Conservation (phyloP, 768 basidiomycete genomes). For the Hemileccinum impolitum region DNA sequence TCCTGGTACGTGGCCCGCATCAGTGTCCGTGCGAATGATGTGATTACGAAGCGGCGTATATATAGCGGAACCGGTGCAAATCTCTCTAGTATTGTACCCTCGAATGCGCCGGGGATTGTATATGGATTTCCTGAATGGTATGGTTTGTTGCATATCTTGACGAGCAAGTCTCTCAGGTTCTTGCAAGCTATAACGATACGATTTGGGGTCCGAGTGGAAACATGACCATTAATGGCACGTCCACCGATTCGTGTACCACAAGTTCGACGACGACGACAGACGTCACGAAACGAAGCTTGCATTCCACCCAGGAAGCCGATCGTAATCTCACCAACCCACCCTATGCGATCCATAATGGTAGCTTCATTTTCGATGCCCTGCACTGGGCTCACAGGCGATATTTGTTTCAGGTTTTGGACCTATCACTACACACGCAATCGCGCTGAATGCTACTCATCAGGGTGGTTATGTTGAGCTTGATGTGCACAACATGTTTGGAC, state of each 20-base stretch:
- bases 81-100: constrained; percentile 36
- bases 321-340: constrained; percentile 56
- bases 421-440: constrained; percentile 51
- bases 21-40: neutral
- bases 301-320: constrained; percentile 41
- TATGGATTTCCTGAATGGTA: constrained; percentile 63
- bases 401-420: constrained; percentile 41
- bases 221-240: constrained; percentile 60
- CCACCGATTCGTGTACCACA: constrained; percentile 42
- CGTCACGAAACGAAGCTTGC: constrained; percentile 40
- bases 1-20: constrained; percentile 40
- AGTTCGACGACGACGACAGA: neutral
- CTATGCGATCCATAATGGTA: constrained; percentile 70
- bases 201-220: constrained; percentile 67
- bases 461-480: constrained; percentile 60
- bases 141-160: neutral
- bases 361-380: constrained; percentile 3
- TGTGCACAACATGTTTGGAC: constrained; percentile 64
- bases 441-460: constrained; percentile 67
- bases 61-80: constrained; percentile 48
- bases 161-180: neutral
- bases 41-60: neutral
- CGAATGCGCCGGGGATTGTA: too few species aligned
- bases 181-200: constrained; percentile 65
- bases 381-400: neutral